A percentile compares a stretch with the other conserved stretches of the same genome.
phyloP scores from a whole-genome alignment of 129 eudicot genomes.

The Centaurea solstitialis region DNA sequence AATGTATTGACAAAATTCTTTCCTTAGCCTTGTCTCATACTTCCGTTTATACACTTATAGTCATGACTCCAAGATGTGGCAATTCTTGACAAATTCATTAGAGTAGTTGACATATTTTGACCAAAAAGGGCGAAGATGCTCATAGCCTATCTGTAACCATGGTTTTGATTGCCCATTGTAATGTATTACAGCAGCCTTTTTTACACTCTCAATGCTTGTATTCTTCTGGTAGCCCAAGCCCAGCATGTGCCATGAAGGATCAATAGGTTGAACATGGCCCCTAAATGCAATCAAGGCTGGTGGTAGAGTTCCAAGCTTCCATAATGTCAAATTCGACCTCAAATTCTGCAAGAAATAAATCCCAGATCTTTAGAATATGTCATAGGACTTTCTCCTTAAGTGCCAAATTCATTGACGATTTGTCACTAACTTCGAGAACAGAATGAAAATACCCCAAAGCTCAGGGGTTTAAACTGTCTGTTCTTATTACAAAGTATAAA shows the following conservation, averaged over 20 bases:
- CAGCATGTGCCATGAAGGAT: slow-evolving; percentile 97
- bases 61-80: slow-evolving; percentile 88
- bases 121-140: slow-evolving; percentile 97
- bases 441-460: too few species aligned
- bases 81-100: slow-evolving; percentile 76
- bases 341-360: slow-evolving; percentile 63
- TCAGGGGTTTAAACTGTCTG: too few species aligned
- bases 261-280: slow-evolving; percentile 86
- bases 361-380: neutral
- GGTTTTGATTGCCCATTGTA: slow-evolving; percentile 99
- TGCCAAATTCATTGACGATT: too few species aligned
- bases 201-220: slow-evolving; percentile 72
- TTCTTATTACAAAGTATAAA: too few species aligned
- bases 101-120: slow-evolving; percentile 90
- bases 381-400: neutral
- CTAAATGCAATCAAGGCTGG: slow-evolving; percentile 95
- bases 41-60: slow-evolving; percentile 21
- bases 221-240: slow-evolving; percentile 95
- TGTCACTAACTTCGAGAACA: too few species aligned
- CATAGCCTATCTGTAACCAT: slow-evolving; percentile 93
- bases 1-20: slow-evolving; percentile 34
- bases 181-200: slow-evolving; percentile 91
- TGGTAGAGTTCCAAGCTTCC: slow-evolving; percentile 98
- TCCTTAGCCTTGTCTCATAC: slow-evolving; percentile 8
- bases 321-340: slow-evolving; percentile 85